Conservation (phyloP, 305 asterid species). For the Fraxinus xanthoxyloides region DNA sequence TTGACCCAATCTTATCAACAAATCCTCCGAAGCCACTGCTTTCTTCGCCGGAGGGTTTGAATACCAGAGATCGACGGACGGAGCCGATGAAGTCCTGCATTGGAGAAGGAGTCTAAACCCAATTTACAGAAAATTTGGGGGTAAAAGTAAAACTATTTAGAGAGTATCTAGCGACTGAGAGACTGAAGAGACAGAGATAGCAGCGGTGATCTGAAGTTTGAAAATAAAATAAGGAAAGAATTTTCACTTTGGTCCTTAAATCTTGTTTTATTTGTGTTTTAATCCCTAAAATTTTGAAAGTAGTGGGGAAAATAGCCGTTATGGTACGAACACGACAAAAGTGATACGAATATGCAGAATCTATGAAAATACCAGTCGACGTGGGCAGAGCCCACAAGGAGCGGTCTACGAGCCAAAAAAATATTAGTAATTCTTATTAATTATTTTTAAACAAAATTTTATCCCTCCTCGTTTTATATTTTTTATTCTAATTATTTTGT, state of each 20-base stretch:
- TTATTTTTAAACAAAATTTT: neutral
- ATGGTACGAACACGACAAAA: neutral
- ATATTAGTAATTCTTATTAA: neutral
- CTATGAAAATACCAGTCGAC: neutral
- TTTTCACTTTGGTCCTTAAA: conserved; percentile 21
- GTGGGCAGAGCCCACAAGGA: neutral
- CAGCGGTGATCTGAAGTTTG: conserved; percentile 30
- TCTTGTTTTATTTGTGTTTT: conserved; percentile 5
- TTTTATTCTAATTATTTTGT: neutral
- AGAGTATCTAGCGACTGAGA: conserved; percentile 32
- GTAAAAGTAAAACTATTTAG: neutral
- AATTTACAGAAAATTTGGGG: conserved; percentile 10
- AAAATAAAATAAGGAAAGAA: conserved; percentile 40
- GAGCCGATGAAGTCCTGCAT: conserved; percentile 96
- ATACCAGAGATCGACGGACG: conserved; percentile 85
- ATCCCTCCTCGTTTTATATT: neutral
- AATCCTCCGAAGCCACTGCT: conserved; percentile 70
- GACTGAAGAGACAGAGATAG: conserved; percentile 29
- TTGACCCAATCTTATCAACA: conserved; percentile 85
- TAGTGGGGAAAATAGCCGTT: conserved; percentile 32
- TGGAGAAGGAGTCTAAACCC: conserved; percentile 23
- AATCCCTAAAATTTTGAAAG: conserved; percentile 29
- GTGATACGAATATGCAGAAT: neutral
- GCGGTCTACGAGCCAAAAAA: neutral
- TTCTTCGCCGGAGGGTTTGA: conserved; percentile 69